Conservation (phyloP, 192 early-diverging fungal genomes). For the Podila minutissima region DNA sequence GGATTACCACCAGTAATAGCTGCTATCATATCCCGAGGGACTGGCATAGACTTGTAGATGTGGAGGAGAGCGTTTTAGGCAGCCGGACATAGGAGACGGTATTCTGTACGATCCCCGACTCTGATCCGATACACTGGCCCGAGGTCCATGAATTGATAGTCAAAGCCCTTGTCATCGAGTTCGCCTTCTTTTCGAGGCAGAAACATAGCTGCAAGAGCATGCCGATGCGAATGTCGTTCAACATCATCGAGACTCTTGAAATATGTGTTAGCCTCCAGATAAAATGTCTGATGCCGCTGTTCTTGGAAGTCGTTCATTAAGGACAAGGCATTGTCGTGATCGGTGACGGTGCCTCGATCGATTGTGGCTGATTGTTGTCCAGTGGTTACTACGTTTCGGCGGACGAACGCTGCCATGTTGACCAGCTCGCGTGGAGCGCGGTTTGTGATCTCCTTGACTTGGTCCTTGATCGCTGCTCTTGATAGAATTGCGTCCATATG, state of each 20-base stretch:
- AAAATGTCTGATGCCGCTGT: background rate
- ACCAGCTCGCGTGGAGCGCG: constrained; percentile 33
- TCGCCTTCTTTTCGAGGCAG: constrained; percentile 12
- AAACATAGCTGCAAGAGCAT: constrained; percentile 35
- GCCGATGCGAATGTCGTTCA: constrained; percentile 9
- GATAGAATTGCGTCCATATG: constrained; percentile 7
- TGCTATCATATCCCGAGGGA: constrained; percentile 4
- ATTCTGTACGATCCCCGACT: constrained; percentile 7
- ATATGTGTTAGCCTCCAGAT: background rate
- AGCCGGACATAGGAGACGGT: constrained; percentile 10
- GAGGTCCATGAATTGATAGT: constrained; percentile 29
- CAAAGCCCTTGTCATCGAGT: constrained; percentile 19
- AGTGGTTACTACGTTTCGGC: background rate
- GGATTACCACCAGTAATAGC: background rate
- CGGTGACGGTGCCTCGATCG: background rate
- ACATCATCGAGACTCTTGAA: constrained; percentile 1
- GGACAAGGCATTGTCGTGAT: background rate
- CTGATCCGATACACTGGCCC: constrained; percentile 24
- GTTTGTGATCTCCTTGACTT: constrained; percentile 30
- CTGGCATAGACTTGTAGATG: constrained; percentile 14
- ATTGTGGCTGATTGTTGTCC: constrained; percentile 4
- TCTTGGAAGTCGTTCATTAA: background rate
- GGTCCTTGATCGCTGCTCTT: constrained; percentile 12
- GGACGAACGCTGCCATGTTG: constrained; percentile 10
- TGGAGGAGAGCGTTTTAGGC: constrained; percentile 19